Evolutionary conservation across 352 stramenopile species (phyloP).

Genomic region (Elongisporangium anandrum): DNA sequence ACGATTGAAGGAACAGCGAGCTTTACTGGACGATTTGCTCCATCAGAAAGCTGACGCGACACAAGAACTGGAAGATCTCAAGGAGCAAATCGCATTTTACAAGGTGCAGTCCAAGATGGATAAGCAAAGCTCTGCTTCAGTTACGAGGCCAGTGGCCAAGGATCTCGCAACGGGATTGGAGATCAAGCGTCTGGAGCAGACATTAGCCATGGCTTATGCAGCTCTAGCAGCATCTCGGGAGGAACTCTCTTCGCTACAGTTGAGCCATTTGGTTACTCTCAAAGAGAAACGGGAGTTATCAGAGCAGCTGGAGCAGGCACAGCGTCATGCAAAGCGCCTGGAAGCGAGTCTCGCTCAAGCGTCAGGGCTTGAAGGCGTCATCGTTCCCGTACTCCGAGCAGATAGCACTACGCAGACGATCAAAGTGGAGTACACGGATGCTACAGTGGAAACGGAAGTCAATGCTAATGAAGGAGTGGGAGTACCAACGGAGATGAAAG

Average conservation of each 20-base stretch:
- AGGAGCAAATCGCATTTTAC: slow-evolving; percentile 55
- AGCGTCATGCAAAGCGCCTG: background rate
- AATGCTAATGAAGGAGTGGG: too few relatives aligned
- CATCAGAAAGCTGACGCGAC: slow-evolving; percentile 29
- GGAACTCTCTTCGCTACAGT: slow-evolving; percentile 46
- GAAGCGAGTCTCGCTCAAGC: too few relatives aligned
- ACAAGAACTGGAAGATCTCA: slow-evolving; percentile 32
- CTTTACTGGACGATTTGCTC: slow-evolving; percentile 29
- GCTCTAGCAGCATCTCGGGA: slow-evolving; percentile 31
- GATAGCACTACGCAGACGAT: slow-evolving; percentile 14
- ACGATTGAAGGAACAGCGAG: slow-evolving; percentile 19
- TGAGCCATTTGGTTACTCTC: slow-evolving; percentile 25
- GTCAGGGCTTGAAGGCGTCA: too few relatives aligned
- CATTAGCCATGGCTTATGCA: slow-evolving; percentile 33
- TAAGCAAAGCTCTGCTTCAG: slow-evolving; percentile 7
- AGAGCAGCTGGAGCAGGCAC: slow-evolving; percentile 24
- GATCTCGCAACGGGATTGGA: slow-evolving; percentile 21
- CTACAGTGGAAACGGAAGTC: background rate
- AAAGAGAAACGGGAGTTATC: slow-evolving; percentile 43
- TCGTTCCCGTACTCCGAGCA: slow-evolving; percentile 2
- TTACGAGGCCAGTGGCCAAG: background rate
- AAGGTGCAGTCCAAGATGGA: slow-evolving; percentile 40
- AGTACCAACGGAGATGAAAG: too few relatives aligned
- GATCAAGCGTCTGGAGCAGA: slow-evolving; percentile 33
- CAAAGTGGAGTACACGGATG: slow-evolving; percentile 4